These are phyloP conservation scores for Coemansia sp. DNA, from an alignment of 192 early-diverging fungal species.

Conservation along the genomic window DNA sequence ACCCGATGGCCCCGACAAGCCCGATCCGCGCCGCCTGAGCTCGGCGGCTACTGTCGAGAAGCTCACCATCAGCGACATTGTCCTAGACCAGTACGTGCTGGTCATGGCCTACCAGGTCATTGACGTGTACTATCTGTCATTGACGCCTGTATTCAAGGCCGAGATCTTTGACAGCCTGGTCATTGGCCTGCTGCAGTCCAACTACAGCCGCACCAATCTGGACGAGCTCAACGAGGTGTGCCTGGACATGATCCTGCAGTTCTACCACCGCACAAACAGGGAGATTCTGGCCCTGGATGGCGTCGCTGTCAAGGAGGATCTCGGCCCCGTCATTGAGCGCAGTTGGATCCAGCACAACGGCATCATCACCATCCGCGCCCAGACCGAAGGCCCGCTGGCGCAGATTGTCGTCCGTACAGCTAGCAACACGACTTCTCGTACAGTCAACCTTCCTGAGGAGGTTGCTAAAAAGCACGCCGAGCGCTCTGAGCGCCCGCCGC, in stretches of 20 bases:
- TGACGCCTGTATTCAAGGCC: slow-evolving; percentile 65
- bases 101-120: slow-evolving; percentile 94
- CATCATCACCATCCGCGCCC: slow-evolving; percentile 70
- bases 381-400: slow-evolving; percentile 62
- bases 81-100: slow-evolving; percentile 72
- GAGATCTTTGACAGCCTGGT: slow-evolving; percentile 80
- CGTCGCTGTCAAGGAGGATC: slow-evolving; percentile 26
- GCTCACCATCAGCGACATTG: slow-evolving; percentile 16
- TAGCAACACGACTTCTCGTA: slow-evolving; percentile 66
- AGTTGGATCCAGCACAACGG: slow-evolving; percentile 85
- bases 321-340: slow-evolving; percentile 52
- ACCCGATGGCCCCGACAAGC: not conserved
- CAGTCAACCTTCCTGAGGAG: slow-evolving; percentile 44
- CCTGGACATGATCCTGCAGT: slow-evolving; percentile 88
- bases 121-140: slow-evolving; percentile 79
- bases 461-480: slow-evolving; percentile 21
- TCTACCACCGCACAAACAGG: slow-evolving; percentile 47
- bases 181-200: slow-evolving; percentile 62
- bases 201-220: slow-evolving; percentile 48
- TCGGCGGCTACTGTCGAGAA: not conserved
- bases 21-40: slow-evolving; percentile 20
- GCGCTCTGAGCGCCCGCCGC: slow-evolving; percentile 12
- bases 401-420: slow-evolving; percentile 80
- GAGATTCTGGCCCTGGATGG: slow-evolving; percentile 36
- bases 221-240: slow-evolving; percentile 91